These are phyloP conservation scores for Brassica hybrid DNA, from an alignment of 441 rosid genomes.

Conservation along the genomic window DNA sequence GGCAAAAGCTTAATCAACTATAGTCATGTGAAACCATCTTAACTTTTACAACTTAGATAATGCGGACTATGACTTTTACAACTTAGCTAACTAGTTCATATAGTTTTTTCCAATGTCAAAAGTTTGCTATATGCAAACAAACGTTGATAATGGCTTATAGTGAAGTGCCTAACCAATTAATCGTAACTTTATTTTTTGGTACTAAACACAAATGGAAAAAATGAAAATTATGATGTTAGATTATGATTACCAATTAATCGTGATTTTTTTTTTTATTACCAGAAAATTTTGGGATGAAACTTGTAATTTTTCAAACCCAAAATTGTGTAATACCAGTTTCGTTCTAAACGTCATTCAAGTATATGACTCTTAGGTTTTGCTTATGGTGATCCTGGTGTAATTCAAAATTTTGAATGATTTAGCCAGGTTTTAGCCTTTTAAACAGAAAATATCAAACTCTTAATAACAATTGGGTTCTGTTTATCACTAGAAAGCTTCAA, in stretches of 20 bases:
- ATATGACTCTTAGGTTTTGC: neutral
- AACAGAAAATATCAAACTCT: too few species aligned
- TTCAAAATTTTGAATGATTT: neutral
- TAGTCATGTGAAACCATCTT: neutral
- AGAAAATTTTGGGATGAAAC: neutral
- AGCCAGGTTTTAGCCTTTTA: too few species aligned
- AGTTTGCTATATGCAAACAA: neutral
- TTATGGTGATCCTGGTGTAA: neutral
- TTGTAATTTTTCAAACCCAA: neutral
- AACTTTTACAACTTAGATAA: too few species aligned
- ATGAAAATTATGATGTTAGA: neutral
- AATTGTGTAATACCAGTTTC: neutral
- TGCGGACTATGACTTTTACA: neutral
- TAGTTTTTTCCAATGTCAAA: neutral
- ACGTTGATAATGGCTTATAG: neutral
- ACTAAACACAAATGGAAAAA: neutral
- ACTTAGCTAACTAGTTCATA: neutral
- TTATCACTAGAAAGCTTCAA: neutral
- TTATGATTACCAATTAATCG: neutral
- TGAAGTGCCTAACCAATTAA: neutral
- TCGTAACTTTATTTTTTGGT: neutral
- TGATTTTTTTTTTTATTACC: neutral
- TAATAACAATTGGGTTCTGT: neutral
- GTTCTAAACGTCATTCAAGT: neutral
- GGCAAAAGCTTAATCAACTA: too few species aligned